Evolutionary conservation across 306 rosid genomes (phyloP), one percentile per base, ranked within the genome.

Genomic region (Psophocarpus tetragonolobus): DNA sequence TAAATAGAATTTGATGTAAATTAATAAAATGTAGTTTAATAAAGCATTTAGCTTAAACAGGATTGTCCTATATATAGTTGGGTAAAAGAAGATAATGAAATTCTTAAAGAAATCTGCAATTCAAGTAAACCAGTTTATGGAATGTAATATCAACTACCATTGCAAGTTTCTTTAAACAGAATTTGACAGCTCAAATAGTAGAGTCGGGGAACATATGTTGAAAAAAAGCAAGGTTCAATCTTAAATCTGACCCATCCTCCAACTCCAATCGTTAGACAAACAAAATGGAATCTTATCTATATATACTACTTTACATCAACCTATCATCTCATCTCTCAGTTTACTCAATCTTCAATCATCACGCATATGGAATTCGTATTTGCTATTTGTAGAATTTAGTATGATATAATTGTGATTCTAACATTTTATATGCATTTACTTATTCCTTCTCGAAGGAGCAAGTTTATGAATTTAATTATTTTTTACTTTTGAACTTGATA

Each of bases 101-200:
- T 73, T 38, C 54, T 1, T 36, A 54, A 21, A 36, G 20, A 57
- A 57, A 73, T 58, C 27, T 73, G 39, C n/a, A 73, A 73, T 41
- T 57, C 54, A 53, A 56, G 17, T 35, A 56, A 39, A 29, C 38
- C 54, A 73, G 36, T 7, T 13, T 33, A 8, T 14, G 39, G 13
- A 3, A 3, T 7, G 6, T 17, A 56, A 24, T 53, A 39, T 74
- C 58, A 41, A 56, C 17, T 15, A 4, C 8, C 78, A 61, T 29
- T 29, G 42, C 11, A 53, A 8, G 50, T 23, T 42, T 23, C 38
- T 51, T 21, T 32, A 20, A n/a, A 26, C 32, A 71, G 20, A 44
- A 36, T 54, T 14, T 53, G 23, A 35, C 15, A 30, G 39, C 41
- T 30, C 12, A 8, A 29, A 29, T 60, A 30, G 67, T 60, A 60